Conservation (phyloP, 2,329 filamentous ascomycete genomes). For the Sodiomyces alkalinus region DNA sequence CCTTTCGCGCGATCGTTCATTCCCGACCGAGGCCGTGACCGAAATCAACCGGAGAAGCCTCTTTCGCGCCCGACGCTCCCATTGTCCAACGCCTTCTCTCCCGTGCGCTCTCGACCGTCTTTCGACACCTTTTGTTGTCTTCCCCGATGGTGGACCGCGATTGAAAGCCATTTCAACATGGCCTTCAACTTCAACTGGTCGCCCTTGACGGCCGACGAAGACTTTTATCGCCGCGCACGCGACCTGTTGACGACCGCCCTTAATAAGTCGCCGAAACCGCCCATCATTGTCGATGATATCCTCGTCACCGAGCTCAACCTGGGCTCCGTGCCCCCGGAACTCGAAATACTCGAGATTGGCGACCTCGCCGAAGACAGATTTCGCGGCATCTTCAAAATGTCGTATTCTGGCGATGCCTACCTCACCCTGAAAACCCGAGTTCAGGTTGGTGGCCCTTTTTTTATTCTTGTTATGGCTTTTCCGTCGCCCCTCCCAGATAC, state of each 20-base stretch:
- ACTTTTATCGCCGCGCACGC: conserved; percentile 77
- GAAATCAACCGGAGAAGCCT: too few relatives aligned
- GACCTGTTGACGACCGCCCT: conserved; percentile 88
- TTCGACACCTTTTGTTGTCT: too few relatives aligned
- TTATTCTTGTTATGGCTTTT: conserved; percentile 4
- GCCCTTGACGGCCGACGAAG: conserved; percentile 88
- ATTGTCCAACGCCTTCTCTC: too few relatives aligned
- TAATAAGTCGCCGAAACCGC: conserved; percentile 95
- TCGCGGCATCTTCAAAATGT: conserved; percentile 98
- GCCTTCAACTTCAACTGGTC: conserved; percentile 99
- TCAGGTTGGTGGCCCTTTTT: conserved; percentile 44
- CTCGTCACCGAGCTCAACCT: conserved; percentile 96
- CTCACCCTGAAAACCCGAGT: conserved; percentile 90
- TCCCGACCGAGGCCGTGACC: too few relatives aligned
- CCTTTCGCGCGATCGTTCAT: too few relatives aligned
- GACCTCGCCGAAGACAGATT: conserved; percentile 95
- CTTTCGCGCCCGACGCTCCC: too few relatives aligned
- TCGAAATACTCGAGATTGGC: conserved; percentile 95
- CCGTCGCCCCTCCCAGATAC: too few relatives aligned
- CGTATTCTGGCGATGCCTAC: conserved; percentile 88
- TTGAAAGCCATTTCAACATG: conserved; percentile 49
- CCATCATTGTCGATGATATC: conserved; percentile 98
- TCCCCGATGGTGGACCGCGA: conserved; percentile 9
- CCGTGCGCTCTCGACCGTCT: too few relatives aligned
- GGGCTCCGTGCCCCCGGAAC: conserved; percentile 80